Percentiles rank a stretch among this genome's conserved stretches.
These are phyloP conservation scores for Pyrenopolyporus hunteri DNA, from an alignment of 495 filamentous ascomycete species.

Conservation along the genomic window DNA sequence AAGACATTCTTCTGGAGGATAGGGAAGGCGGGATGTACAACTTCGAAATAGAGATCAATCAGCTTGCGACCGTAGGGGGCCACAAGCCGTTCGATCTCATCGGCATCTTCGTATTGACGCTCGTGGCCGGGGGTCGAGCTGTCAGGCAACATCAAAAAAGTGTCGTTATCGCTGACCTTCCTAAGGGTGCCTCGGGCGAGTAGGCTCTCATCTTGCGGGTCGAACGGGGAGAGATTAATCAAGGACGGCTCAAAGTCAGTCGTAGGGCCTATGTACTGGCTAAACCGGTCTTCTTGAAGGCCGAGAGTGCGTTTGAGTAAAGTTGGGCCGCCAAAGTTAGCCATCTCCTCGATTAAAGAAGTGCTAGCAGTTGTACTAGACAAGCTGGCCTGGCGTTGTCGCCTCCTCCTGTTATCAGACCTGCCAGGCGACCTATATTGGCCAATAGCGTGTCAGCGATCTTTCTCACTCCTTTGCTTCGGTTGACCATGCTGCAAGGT, in stretches of 20 bases:
- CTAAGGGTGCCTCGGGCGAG: slow-evolving; percentile 72
- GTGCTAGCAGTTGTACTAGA: slow-evolving; percentile 60
- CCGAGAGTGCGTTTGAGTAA: slow-evolving; percentile 68
- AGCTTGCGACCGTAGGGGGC: slow-evolving; percentile 79
- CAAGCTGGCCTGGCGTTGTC: slow-evolving; percentile 58
- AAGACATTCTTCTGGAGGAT: slow-evolving; percentile 89
- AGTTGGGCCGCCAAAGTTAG: slow-evolving; percentile 64
- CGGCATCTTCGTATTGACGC: slow-evolving; percentile 67
- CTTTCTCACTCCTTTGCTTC: slow-evolving; percentile 27
- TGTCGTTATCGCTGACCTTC: slow-evolving; percentile 80
- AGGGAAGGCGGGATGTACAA: slow-evolving; percentile 89
- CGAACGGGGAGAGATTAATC: slow-evolving; percentile 73
- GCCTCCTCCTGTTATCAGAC: slow-evolving; percentile 58
- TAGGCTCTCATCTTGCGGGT: slow-evolving; percentile 72
- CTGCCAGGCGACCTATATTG: slow-evolving; percentile 57
- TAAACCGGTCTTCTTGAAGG: slow-evolving; percentile 66
- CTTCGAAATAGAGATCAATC: slow-evolving; percentile 85
- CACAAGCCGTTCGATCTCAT: slow-evolving; percentile 82
- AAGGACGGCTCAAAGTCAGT: slow-evolving; percentile 76
- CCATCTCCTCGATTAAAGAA: slow-evolving; percentile 65
- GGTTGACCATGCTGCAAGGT: slow-evolving; percentile 32
- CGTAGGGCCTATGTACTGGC: slow-evolving; percentile 70
- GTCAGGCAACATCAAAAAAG: slow-evolving; percentile 81
- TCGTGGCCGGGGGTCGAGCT: slow-evolving; percentile 64
- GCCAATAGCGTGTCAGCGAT: slow-evolving; percentile 55